Conservation (phyloP, 306 rosid genomes). For the Ziziphus jujuba region DNA sequence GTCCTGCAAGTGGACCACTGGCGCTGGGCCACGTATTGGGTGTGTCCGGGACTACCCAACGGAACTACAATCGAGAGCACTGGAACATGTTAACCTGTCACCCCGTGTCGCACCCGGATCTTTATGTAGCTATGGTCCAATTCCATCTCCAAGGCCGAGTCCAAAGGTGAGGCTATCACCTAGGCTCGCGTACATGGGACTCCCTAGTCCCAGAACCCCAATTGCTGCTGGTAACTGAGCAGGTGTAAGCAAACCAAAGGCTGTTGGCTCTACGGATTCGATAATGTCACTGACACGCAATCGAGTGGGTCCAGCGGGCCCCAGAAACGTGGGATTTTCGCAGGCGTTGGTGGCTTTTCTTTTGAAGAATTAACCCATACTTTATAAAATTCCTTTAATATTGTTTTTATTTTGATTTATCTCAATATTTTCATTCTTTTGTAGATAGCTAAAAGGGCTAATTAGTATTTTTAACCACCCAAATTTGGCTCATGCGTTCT, state of each 20-base stretch:
- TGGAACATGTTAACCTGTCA: conserved; percentile 80
- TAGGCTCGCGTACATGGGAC: conserved; percentile 64
- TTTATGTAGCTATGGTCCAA: conserved; percentile 52
- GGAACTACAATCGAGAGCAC: conserved; percentile 66
- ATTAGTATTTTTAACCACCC: background rate
- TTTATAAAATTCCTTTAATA: background rate
- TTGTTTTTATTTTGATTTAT: background rate
- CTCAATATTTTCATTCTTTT: conserved; percentile 22
- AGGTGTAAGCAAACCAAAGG: background rate
- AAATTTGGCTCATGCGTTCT: conserved; percentile 17
- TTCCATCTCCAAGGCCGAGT: conserved; percentile 95
- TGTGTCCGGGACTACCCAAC: conserved; percentile 89
- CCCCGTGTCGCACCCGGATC: conserved; percentile 49
- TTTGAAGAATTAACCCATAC: conserved; percentile 15
- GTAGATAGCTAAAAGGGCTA: background rate
- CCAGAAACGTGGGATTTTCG: background rate
- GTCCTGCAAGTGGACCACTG: conserved; percentile 81
- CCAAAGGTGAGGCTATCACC: conserved; percentile 85
- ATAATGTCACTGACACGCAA: background rate
- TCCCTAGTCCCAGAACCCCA: conserved; percentile 73
- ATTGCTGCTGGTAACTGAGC: conserved; percentile 36
- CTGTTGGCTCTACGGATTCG: too few relatives aligned
- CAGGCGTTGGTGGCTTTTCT: too few relatives aligned
- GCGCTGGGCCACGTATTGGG: conserved; percentile 85
- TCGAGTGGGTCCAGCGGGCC: conserved; percentile 4